Conservation (phyloP, 2,329 filamentous ascomycete species). For the Clarireedia sp. region DNA sequence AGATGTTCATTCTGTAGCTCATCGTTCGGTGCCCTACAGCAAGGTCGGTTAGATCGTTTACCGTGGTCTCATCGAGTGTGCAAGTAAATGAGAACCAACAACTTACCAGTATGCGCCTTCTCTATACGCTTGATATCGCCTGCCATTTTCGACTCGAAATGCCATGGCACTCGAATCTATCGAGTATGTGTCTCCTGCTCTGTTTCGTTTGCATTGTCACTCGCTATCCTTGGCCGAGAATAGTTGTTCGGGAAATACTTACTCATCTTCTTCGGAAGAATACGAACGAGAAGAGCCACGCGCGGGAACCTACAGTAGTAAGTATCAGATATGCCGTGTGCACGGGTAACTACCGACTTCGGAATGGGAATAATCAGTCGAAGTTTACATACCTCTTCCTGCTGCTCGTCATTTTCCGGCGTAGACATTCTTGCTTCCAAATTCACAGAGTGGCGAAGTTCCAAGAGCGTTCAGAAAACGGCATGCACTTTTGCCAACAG, state of each 20-base stretch:
- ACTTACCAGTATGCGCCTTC: constrained; percentile 33
- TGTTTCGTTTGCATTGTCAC: background rate
- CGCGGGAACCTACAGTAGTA: background rate
- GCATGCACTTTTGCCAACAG: no score
- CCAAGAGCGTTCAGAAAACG: no score
- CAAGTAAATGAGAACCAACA: background rate
- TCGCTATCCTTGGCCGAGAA: background rate
- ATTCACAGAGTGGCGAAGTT: background rate
- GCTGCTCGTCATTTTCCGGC: background rate
- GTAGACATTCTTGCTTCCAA: background rate
- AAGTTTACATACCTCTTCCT: background rate
- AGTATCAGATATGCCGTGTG: background rate
- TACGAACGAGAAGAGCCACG: background rate
- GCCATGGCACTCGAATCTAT: constrained; percentile 28
- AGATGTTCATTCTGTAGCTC: constrained; percentile 26
- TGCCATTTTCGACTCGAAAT: constrained; percentile 37
- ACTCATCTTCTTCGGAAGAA: constrained; percentile 5
- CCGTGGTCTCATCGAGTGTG: background rate
- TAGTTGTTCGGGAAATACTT: background rate
- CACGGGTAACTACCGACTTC: background rate
- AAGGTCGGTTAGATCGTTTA: background rate
- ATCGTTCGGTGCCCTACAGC: constrained; percentile 25
- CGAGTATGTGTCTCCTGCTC: constrained; percentile 24
- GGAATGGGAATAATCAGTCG: background rate
- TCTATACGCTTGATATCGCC: constrained; percentile 40